A percentile compares a stretch with the other conserved stretches of the same genome.
Conservation (phyloP, 352 stramenopile species). For the Pythium plurisporium region DNA sequence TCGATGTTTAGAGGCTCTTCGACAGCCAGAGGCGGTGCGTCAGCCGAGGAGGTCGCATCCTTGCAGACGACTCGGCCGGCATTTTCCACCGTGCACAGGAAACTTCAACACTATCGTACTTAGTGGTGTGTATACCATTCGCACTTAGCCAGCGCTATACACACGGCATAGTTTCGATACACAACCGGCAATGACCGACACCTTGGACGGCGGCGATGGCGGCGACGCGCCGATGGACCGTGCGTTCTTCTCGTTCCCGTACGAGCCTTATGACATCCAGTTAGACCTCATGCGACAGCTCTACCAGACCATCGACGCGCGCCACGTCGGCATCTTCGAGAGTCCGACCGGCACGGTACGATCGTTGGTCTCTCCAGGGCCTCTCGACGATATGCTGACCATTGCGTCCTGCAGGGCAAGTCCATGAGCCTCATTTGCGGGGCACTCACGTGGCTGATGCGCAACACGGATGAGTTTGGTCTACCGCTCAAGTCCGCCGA, state of each 20-base stretch:
- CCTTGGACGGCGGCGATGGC: background rate
- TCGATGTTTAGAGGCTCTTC: too few species aligned
- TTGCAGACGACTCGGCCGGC: background rate
- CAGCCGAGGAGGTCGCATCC: too few species aligned
- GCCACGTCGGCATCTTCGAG: conserved; percentile 90
- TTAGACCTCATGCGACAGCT: conserved; percentile 86
- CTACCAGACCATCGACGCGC: conserved; percentile 69
- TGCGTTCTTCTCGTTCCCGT: conserved; percentile 86
- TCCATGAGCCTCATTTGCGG: conserved; percentile 91
- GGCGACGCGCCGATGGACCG: conserved; percentile 19
- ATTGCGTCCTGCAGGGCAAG: conserved; percentile 56
- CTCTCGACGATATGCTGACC: background rate
- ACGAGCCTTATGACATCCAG: conserved; percentile 89
- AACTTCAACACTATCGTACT: conserved; percentile 14
- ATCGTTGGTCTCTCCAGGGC: background rate
- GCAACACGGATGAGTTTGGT: conserved; percentile 73
- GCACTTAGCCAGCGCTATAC: background rate
- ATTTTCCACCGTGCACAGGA: background rate
- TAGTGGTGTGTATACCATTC: conserved; percentile 3
- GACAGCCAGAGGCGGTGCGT: too few species aligned
- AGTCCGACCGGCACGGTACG: conserved; percentile 86
- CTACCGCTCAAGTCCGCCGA: conserved; percentile 29
- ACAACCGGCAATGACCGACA: background rate
- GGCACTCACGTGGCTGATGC: conserved; percentile 75
- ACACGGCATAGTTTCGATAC: background rate